These are phyloP conservation scores for Diaporthe caulivora DNA, from an alignment of 2,329 filamentous ascomycete species.

Conservation along the genomic window DNA sequence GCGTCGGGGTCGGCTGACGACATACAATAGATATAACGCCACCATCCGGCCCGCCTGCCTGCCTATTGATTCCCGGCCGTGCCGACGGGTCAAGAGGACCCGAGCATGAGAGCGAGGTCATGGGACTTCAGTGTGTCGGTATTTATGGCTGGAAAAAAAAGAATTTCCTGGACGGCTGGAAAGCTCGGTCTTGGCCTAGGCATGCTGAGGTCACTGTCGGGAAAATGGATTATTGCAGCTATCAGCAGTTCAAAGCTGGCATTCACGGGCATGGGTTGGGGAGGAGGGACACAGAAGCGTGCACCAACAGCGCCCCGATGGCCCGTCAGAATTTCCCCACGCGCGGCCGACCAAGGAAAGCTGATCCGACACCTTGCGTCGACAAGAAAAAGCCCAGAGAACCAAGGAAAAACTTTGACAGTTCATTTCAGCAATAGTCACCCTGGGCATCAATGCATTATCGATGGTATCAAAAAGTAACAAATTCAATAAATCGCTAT, in stretches of 20 bases:
- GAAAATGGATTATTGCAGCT: too few relatives aligned
- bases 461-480: conserved; percentile 1
- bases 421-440: neutral
- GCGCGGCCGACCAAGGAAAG: neutral
- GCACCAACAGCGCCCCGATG: neutral
- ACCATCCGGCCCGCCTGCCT: neutral
- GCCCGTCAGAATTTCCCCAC: too few relatives aligned
- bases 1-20: too few relatives aligned
- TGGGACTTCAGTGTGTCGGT: too few relatives aligned
- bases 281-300: neutral
- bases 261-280: neutral
- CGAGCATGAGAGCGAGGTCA: conserved; percentile 2
- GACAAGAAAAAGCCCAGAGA: neutral
- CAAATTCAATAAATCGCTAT: conserved; percentile 10
- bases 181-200: too few relatives aligned
- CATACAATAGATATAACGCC: neutral
- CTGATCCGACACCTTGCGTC: neutral
- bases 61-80: neutral
- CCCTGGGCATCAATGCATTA: neutral
- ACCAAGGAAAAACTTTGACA: neutral
- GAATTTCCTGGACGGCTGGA: too few relatives aligned
- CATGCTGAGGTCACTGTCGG: too few relatives aligned
- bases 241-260: too few relatives aligned
- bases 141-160: too few relatives aligned
- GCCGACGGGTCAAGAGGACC: neutral